Conservation (phyloP, 352 stramenopile species). For the Pilasporangium apinafurcum region DNA sequence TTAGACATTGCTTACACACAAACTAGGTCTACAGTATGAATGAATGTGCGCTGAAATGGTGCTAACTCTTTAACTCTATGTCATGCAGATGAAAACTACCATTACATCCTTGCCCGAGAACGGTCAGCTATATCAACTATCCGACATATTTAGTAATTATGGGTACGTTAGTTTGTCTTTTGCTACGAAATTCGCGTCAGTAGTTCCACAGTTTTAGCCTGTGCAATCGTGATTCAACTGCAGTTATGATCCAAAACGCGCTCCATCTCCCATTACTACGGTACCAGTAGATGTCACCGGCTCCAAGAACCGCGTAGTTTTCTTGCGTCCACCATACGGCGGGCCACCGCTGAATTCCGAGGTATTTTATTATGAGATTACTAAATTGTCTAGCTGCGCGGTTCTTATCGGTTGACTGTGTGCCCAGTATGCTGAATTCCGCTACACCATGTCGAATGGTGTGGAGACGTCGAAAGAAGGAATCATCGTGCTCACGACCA, state of each 20-base stretch:
- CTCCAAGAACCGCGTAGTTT: constrained; percentile 84
- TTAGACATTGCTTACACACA: neutral
- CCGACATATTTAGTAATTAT: constrained; percentile 84
- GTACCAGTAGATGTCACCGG: constrained; percentile 65
- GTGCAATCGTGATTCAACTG: neutral
- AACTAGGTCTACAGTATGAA: neutral
- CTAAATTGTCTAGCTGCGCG: neutral
- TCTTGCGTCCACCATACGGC: constrained; percentile 60
- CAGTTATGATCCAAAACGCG: constrained; percentile 80
- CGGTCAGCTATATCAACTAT: constrained; percentile 86
- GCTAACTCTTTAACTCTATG: neutral
- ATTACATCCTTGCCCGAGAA: constrained; percentile 82
- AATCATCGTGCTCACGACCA: constrained; percentile 74
- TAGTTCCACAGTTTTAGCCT: neutral
- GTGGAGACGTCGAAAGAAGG: constrained; percentile 51
- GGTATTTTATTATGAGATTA: constrained; percentile 11
- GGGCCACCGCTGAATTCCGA: constrained; percentile 51
- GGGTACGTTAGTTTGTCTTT: constrained; percentile 27
- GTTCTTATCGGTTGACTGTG: neutral
- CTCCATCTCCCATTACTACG: constrained; percentile 39
- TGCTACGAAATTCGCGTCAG: neutral
- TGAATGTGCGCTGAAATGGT: neutral
- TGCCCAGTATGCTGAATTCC: constrained; percentile 77
- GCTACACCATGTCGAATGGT: constrained; percentile 79
- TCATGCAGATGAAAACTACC: constrained; percentile 49